Evolutionary conservation across 1,284 basidiomycete species (phyloP), one percentile per base, ranked within the genome.

Genomic region (Omphalotus olearius): DNA sequence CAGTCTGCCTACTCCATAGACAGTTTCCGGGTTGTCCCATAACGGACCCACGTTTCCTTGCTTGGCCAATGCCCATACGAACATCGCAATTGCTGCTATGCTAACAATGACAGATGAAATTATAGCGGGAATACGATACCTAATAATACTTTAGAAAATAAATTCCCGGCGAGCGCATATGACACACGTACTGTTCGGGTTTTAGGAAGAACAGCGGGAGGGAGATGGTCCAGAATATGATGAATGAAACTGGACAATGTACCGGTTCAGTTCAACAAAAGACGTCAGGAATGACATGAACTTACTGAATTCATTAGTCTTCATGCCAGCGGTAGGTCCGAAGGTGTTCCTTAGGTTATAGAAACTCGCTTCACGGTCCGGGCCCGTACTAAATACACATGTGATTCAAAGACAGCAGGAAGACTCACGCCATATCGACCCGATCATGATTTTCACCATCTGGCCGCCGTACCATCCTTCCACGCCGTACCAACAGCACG

Each of bases 41-140:
- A 68, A 56, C 1, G 66, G 66, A 0, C 67, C 66, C 4, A 54
- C 57, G 44, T 65, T 61, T 2, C 67, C 66, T 59, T 68, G 62
- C 56, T 68, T 69, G 2, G 47, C 61, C 3, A 69, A 43, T 18
- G 66, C 66, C 67, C 67, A 69, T 25, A 68, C 65, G 53, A 69
- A 68, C 26, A 67, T 59, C 2, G 59, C 47, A 43, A 68, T 58
- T 1, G 66, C 64, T 1, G 66, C 59, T 20, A 65, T 59, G 9
- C 61, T 64, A 18, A 66, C 66, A 6, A 63, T 39, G 4, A 62
- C 52, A 3, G 66, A 67, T 4, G 66, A 64, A 1, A 61, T 17
- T 7, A 64, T 57, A 2, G 62, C 62, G 1, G 64, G 65, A 7
- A 64, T 53, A 18, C 64, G 62, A 47, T 67, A 66, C n/a, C 64